These are phyloP conservation scores for Manihot esculenta DNA, from an alignment of 441 rosid species.

Conservation along the genomic window DNA sequence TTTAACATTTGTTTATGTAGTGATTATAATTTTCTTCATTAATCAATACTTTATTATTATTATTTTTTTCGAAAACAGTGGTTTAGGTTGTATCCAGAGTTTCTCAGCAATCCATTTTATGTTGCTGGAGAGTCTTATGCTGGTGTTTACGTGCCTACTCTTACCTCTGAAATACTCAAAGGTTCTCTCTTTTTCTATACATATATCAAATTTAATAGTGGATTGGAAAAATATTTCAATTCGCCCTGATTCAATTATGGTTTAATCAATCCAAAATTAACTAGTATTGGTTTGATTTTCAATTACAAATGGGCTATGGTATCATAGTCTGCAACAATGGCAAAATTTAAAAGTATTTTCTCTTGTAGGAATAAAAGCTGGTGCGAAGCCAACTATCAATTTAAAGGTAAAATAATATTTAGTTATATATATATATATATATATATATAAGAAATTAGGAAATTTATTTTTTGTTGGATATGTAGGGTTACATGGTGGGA, in stretches of 20 bases:
- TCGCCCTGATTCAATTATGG: too few relatives aligned
- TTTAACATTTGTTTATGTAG: background rate
- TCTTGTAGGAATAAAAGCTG: slow-evolving; percentile 45
- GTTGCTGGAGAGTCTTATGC: slow-evolving; percentile 66
- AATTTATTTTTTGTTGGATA: background rate
- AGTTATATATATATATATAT: too few relatives aligned
- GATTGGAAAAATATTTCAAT: too few relatives aligned
- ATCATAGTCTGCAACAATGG: too few relatives aligned
- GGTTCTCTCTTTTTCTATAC: slow-evolving; percentile 28
- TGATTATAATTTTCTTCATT: background rate
- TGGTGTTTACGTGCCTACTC: slow-evolving; percentile 64
- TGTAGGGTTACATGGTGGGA: slow-evolving; percentile 56
- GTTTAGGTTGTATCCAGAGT: slow-evolving; percentile 53
- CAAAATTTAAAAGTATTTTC: background rate
- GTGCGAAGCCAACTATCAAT: slow-evolving; percentile 44
- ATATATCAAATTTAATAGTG: too few relatives aligned
- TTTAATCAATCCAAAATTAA: too few relatives aligned
- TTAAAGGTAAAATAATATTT: too few relatives aligned
- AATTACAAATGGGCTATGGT: too few relatives aligned
- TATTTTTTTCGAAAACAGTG: slow-evolving; percentile 37
- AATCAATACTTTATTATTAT: background rate
- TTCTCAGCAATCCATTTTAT: slow-evolving; percentile 51
- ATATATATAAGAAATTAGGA: background rate
- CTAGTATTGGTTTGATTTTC: too few relatives aligned
- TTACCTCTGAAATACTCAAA: slow-evolving; percentile 43